Base-by-base conservation (phyloP, 495 filamentous ascomycete species). In the Xylaria intraflava region DNA sequence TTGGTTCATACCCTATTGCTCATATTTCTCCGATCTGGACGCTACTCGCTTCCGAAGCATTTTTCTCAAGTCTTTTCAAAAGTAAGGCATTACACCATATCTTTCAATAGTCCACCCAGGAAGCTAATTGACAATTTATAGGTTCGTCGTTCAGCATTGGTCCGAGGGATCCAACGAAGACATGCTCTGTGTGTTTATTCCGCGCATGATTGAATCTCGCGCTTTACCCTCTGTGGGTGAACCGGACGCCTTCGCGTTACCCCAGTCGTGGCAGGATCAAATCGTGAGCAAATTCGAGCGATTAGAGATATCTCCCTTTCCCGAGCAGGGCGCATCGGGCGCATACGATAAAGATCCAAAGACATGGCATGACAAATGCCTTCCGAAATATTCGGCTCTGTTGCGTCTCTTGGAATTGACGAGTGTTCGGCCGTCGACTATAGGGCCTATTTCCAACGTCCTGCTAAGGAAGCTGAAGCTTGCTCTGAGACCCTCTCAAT, bases 1-100 rank as follows among this genome's bases (percentile, higher is more conserved):
- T 46, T 80, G 82, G 71, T 97, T 97, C 67, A 72, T 96, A 42
- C 75, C 81, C 5, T 96, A 96, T 62, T 96, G 87, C 65, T 83
- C 83, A 12, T 84, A 88, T 29, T 83, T 91, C 56, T 80, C 85
- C 0, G 79, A 88, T 36, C 71, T 90, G 51, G 83, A 87, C 39
- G 62, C 76, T 9, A 86, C 92, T 49, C 78, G 88, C 38, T 98
- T 97, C 65, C 75, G 83, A 39, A 79, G 79, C 46, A 74, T 96
- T 10, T 71, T 94, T 10, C 72, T 89, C 11, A 88, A 88, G 45
- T 82, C 88, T 58, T 88, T 97, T 56, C 85, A 91, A 64, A 88
- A 78, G 83, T 87, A 62, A 59, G 69, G n/a, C 23, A 2, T n/a
- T 9, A 31, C 2, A 53, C 23, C 14, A 6, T n/a, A 11, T 24